Evolutionary conservation across 768 basidiomycete species (phyloP).

Genomic region (Tricholoma hemisulphureum): DNA sequence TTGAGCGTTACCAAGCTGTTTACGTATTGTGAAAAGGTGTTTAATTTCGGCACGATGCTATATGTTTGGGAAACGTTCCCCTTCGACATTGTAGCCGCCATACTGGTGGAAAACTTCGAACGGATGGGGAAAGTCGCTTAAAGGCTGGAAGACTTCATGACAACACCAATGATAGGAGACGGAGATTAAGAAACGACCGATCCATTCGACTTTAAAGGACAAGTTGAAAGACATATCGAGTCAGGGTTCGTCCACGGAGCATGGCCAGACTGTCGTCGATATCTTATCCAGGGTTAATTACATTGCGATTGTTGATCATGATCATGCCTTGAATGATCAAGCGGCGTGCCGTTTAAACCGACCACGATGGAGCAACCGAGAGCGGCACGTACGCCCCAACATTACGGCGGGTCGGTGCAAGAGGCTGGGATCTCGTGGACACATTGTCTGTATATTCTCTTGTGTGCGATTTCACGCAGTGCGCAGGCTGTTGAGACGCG

Average conservation of each 20-base stretch:
- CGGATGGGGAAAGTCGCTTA: not conserved
- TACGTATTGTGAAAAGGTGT: conserved; percentile 4
- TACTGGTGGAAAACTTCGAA: not conserved
- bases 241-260: not conserved
- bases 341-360: not conserved
- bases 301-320: not conserved
- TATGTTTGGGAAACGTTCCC: not conserved
- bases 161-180: conserved; percentile 1
- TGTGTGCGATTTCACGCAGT: not conserved
- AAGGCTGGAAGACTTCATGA: conserved; percentile 1
- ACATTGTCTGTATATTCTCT: not conserved
- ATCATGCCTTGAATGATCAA: not conserved
- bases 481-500: not conserved
- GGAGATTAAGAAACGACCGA: conserved; percentile 3
- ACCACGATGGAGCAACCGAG: not conserved
- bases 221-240: not conserved
- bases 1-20: conserved; percentile 1
- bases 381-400: not conserved
- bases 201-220: not conserved
- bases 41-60: conserved; percentile 3
- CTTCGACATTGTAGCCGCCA: not conserved
- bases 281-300: not conserved
- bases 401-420: not conserved
- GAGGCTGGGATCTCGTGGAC: not conserved
- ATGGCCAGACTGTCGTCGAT: not conserved